Conservation (phyloP, 2,329 filamentous ascomycete genomes). For the Atkinsonella texensis region DNA sequence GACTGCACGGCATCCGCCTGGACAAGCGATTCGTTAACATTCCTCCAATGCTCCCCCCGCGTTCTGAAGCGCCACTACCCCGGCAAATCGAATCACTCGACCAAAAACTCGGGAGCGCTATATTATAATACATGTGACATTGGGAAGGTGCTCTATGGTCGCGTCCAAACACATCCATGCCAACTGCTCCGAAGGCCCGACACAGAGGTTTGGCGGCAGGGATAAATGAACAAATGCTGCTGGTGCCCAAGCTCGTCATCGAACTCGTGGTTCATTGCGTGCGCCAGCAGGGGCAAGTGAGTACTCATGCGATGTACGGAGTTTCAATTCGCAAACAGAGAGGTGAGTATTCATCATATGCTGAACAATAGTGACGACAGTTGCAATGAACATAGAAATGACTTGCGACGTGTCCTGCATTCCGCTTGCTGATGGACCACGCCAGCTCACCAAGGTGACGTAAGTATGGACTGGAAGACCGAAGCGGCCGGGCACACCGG, state of each 20-base stretch:
- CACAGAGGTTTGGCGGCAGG: not conserved
- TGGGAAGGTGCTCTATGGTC: not conserved
- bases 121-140: not conserved
- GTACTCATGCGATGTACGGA: too few species aligned
- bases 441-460: not conserved
- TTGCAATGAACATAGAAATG: too few species aligned
- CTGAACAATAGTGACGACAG: too few species aligned
- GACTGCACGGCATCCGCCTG: not conserved
- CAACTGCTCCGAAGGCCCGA: too few species aligned
- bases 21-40: not conserved
- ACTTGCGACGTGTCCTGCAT: not conserved
- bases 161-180: too few species aligned
- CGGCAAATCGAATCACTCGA: too few species aligned
- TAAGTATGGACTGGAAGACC: not conserved
- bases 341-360: not conserved
- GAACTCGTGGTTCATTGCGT: not conserved
- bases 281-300: too few species aligned
- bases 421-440: not conserved
- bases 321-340: too few species aligned
- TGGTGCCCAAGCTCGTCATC: not conserved
- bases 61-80: too few species aligned
- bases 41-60: too few species aligned
- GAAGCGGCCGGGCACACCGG: not conserved
- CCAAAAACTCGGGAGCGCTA: too few species aligned
- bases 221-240: not conserved